Conservation (phyloP, 805 yeast genomes). For the Kodamaea sagamina region DNA sequence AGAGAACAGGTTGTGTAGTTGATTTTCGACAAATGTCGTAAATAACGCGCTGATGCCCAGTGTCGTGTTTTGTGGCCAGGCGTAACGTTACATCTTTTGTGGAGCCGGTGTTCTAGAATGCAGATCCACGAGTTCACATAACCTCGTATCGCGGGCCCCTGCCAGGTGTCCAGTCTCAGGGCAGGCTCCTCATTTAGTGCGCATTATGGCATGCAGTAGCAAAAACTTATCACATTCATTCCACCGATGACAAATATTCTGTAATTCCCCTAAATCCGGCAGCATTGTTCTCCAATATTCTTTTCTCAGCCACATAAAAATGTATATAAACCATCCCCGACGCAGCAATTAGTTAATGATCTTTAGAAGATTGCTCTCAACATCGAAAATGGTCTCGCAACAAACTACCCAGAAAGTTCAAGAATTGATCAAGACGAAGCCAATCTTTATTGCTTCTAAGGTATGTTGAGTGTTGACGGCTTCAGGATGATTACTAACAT, state of each 20-base stretch:
- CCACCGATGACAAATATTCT: too few species aligned
- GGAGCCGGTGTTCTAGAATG: too few species aligned
- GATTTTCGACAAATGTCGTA: background rate
- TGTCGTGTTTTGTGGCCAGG: background rate
- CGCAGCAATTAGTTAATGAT: background rate
- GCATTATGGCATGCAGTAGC: too few species aligned
- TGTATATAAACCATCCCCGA: background rate
- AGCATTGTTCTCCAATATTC: too few species aligned
- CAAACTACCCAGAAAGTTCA: slow-evolving; percentile 60
- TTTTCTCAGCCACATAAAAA: slow-evolving; percentile 5
- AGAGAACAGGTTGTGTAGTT: background rate
- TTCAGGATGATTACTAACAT: slow-evolving; percentile 7
- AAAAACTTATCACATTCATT: too few species aligned
- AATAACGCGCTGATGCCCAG: background rate
- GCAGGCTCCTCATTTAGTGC: too few species aligned
- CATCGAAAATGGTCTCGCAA: slow-evolving; percentile 56
- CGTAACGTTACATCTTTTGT: background rate
- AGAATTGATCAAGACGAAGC: slow-evolving; percentile 60
- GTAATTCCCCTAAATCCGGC: too few species aligned
- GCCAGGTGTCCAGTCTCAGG: too few species aligned
- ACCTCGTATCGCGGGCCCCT: too few species aligned
- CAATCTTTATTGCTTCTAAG: slow-evolving; percentile 80
- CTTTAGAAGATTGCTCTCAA: slow-evolving; percentile 19
- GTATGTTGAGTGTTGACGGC: slow-evolving; percentile 38
- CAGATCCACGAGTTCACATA: too few species aligned